A percentile compares a stretch with the other conserved stretches of the same genome.
Evolutionary conservation across 352 stramenopile species (phyloP).

Genomic region (Phytophthora ramorum): DNA sequence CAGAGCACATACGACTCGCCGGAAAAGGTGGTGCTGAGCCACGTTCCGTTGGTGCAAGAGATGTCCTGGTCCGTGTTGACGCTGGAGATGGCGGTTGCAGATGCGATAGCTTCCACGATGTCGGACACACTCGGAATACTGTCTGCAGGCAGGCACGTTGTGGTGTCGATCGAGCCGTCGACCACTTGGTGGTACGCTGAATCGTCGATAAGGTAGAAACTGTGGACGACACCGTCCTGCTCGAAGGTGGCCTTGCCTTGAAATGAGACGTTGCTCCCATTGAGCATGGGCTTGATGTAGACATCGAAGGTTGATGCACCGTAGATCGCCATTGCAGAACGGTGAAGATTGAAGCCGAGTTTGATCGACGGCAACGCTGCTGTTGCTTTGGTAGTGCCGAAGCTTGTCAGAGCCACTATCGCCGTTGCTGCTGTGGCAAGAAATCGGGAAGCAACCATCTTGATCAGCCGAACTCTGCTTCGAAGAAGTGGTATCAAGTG

Average conservation of each 20-base stretch:
- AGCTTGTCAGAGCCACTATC: not conserved
- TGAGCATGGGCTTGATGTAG: constrained; percentile 43
- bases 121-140: constrained; percentile 35
- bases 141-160: constrained; percentile 22
- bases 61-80: constrained; percentile 52
- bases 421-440: not conserved
- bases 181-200: constrained; percentile 37
- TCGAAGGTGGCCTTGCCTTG: constrained; percentile 44
- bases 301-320: constrained; percentile 45
- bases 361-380: constrained; percentile 34
- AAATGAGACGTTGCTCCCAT: constrained; percentile 34
- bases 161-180: constrained; percentile 1
- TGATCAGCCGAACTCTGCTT: constrained; percentile 1
- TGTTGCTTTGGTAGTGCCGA: constrained; percentile 6
- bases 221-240: constrained; percentile 42
- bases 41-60: constrained; percentile 33
- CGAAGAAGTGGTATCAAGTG: not conserved
- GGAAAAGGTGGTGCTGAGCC: constrained; percentile 40
- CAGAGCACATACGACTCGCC: constrained; percentile 54
- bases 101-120: constrained; percentile 39
- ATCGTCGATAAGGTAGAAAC: constrained; percentile 47
- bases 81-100: constrained; percentile 34
- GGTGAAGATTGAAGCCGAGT: constrained; percentile 53
- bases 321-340: constrained; percentile 50
- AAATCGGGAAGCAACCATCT: constrained; percentile 15